Base-by-base conservation (phyloP, 768 basidiomycete species). In the Stropharia rugosoannulata region DNA sequence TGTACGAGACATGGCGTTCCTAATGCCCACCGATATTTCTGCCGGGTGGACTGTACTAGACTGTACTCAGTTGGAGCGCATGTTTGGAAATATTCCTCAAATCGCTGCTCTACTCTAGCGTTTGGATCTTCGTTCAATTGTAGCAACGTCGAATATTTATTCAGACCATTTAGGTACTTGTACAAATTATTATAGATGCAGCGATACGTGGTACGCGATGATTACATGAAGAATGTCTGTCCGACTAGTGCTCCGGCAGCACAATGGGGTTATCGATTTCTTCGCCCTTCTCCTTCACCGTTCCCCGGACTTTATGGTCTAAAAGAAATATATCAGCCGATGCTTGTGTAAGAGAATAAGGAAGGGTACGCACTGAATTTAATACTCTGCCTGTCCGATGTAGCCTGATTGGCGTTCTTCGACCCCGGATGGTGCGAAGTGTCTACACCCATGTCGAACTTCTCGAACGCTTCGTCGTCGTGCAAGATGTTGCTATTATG, bases 391-490 rank as follows among this genome's bases (percentile, higher is more conserved):
- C 36, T 40, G 18, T 59, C 51, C 10, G 45, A 51, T 4, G 27
- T 49, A 4, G 46, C 49, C 19, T 54, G 48, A 18, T 61, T 56
- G 16, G 46, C 50, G 6, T 42, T 54, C 48, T 53, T 61, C 12
- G 52, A 55, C 1, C 56, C 59, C 3, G 35, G 27, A 5, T 36
- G 9, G 5, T 43, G 29, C 0, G 37, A 8, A 15, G 41, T 46
- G 13, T 58, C 22, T 1, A 36, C 54, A 2, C 64, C 64, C 64
- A 65, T 65, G 19, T 55, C 60, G 38, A 51, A 65, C n/a, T 56
- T 41, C 47, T 65, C 64, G 48, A 63, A 65, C 4, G 64, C 59
- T 44, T 63, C 62, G 43, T 65, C 64, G 19, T 63, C 58, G 44
- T 55, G 57, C 18, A 56, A 63, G 16, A 59, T 57, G 32, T 58